Evolutionary conservation across 805 yeast species (phyloP).

Genomic region (Maudiozyma bulderi): DNA sequence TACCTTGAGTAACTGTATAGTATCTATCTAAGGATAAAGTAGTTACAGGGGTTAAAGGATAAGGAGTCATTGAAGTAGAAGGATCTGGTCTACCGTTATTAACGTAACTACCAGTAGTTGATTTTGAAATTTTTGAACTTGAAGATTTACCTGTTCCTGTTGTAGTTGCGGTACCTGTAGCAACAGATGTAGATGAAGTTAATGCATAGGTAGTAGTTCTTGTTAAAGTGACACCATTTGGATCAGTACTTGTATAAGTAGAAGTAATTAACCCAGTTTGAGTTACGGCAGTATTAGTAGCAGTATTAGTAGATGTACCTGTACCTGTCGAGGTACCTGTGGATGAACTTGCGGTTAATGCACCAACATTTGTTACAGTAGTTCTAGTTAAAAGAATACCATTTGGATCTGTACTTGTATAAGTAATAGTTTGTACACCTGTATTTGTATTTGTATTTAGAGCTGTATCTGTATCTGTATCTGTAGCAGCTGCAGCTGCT

Average conservation of each 20-base stretch:
- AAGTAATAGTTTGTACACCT: background rate
- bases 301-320: slow-evolving; percentile 18
- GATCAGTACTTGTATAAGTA: background rate
- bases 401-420: background rate
- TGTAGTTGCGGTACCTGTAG: background rate
- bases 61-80: slow-evolving; percentile 20
- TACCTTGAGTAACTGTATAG: slow-evolving; percentile 25
- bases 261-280: background rate
- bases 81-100: slow-evolving; percentile 21
- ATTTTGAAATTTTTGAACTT: background rate
- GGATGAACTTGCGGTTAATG: background rate
- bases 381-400: slow-evolving; percentile 8
- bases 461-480: slow-evolving; percentile 13
- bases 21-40: slow-evolving; percentile 19
- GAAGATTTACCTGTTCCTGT: slow-evolving; percentile 7
- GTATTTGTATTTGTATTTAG: slow-evolving; percentile 9
- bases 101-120: background rate
- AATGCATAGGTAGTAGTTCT: slow-evolving; percentile 2
- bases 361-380: slow-evolving; percentile 5
- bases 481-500: slow-evolving; percentile 15
- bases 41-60: slow-evolving; percentile 20
- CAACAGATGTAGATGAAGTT: background rate
- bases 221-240: slow-evolving; percentile 4
- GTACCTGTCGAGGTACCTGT: slow-evolving; percentile 16
- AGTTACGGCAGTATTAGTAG: slow-evolving; percentile 16